These are phyloP conservation scores for Osmanthus fragrans DNA, from an alignment of 257 asterid genomes.

Conservation along the genomic window DNA sequence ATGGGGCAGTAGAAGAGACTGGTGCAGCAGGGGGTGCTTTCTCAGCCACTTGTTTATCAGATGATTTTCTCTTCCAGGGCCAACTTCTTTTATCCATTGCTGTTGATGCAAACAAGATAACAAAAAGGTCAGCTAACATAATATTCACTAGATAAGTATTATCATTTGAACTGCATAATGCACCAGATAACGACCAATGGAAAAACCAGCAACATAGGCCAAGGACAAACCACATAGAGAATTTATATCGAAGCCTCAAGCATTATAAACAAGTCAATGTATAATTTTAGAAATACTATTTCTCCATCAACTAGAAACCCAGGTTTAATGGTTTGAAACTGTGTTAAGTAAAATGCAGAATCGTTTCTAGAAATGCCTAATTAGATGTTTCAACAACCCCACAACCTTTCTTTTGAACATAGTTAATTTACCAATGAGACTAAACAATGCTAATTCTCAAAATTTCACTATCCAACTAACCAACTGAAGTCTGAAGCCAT, in stretches of 20 bases:
- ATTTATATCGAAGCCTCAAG: background rate
- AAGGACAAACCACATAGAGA: constrained; percentile 5
- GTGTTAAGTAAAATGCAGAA: background rate
- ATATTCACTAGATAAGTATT: background rate
- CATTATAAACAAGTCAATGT: background rate
- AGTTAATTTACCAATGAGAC: background rate
- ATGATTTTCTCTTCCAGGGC: constrained; percentile 99
- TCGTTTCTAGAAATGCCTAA: background rate
- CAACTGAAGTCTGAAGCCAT: background rate
- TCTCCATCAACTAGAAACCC: background rate
- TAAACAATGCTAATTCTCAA: background rate
- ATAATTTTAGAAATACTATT: background rate
- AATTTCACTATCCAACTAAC: background rate
- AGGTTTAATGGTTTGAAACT: background rate
- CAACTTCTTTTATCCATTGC: constrained; percentile 85
- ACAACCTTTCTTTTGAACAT: constrained; percentile 4
- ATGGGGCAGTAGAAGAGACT: constrained; percentile 43
- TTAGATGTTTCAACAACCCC: background rate
- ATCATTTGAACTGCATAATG: constrained; percentile 2
- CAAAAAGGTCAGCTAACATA: constrained; percentile 1
- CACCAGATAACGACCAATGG: constrained; percentile 1
- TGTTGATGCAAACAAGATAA: constrained; percentile 24
- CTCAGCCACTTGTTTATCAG: constrained; percentile 66
- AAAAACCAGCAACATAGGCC: constrained; percentile 16
- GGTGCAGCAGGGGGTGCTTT: constrained; percentile 29